phyloP scores from a whole-genome alignment of 1,139 yeast species.

The Candida pseudoviswanathii region DNA sequence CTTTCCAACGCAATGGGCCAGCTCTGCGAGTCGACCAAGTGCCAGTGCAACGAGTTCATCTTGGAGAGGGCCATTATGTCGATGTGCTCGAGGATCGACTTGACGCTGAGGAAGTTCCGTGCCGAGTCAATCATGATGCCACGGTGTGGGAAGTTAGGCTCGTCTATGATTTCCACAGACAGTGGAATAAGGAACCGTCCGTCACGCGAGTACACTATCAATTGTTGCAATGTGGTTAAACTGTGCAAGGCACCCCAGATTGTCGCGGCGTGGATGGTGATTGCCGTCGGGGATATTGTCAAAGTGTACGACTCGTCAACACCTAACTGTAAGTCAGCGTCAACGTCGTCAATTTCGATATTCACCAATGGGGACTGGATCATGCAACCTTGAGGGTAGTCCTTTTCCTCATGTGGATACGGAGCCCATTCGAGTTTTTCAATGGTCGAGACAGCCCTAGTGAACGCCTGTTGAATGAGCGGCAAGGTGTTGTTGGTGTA shows the following conservation, averaged over 20 bases:
- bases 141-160: constrained; percentile 45
- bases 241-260: constrained; percentile 52
- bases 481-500: background rate
- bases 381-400: background rate
- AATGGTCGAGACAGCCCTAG: constrained; percentile 20
- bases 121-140: constrained; percentile 49
- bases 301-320: constrained; percentile 46
- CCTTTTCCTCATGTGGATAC: constrained; percentile 9
- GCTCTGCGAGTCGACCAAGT: constrained; percentile 45
- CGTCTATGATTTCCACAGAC: constrained; percentile 37
- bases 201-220: constrained; percentile 30
- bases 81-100: constrained; percentile 37
- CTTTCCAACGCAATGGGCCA: constrained; percentile 45
- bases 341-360: constrained; percentile 24
- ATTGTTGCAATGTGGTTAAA: constrained; percentile 46
- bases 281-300: constrained; percentile 14
- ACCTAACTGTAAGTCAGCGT: constrained; percentile 39
- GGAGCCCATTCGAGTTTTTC: constrained; percentile 26
- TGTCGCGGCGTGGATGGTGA: constrained; percentile 35
- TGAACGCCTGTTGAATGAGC: constrained; percentile 22
- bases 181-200: constrained; percentile 31
- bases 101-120: constrained; percentile 38
- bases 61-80: constrained; percentile 47
- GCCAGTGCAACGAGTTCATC: constrained; percentile 51
- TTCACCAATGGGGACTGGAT: background rate